Base-by-base conservation (phyloP, 2,329 filamentous ascomycete genomes). In the Chalaropsis ovoidea region DNA sequence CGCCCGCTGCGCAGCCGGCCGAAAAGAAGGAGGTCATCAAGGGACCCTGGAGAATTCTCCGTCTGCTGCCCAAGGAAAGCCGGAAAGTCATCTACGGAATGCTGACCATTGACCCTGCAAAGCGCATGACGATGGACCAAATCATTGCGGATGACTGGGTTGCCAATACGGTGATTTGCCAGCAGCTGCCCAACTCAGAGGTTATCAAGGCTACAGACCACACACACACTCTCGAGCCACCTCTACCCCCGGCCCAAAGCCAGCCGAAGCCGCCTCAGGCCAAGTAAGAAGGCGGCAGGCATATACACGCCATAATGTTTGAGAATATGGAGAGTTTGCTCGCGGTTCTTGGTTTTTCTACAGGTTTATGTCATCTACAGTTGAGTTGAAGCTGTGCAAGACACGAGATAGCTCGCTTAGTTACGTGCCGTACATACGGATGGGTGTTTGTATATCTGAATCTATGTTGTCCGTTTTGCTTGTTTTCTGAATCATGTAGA, bases 91-190 rank as follows among this genome's bases (percentile, higher is more conserved):
- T 99, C 65, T 87, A 90, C 56, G 83, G 89, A 66, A 99, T 99
- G 94, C 82, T 99, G 43, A 90, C 94, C 72, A 81, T 96, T 62
- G 85, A 96, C 71, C 90, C 92, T 0, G 87, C 84, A 72, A 87
- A 88, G 69, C 84, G 94, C 66, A 93, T 91, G 2, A 89, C 83
- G 2, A 87, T 99, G 79, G 81, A 87, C 27, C 91, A 99, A 72
- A 89, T 99, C 19, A 76, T 96, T 63, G 82, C 86, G 24, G 93
- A 99, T 73, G 86, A 87, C 17, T 99, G 94, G 94, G 85, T 97
- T n/a, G 84, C 86, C 61, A 86, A 87, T 71, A 90, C 89, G 41
- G 80, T 88, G 22, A 90, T 95, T 52, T 99, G 94, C 74, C 82
- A 86, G 69, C 93, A 95, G 72, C 81, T 88, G 64, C 85, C 84